Conservation (phyloP, 495 filamentous ascomycete genomes). For the Podospora sp. region DNA sequence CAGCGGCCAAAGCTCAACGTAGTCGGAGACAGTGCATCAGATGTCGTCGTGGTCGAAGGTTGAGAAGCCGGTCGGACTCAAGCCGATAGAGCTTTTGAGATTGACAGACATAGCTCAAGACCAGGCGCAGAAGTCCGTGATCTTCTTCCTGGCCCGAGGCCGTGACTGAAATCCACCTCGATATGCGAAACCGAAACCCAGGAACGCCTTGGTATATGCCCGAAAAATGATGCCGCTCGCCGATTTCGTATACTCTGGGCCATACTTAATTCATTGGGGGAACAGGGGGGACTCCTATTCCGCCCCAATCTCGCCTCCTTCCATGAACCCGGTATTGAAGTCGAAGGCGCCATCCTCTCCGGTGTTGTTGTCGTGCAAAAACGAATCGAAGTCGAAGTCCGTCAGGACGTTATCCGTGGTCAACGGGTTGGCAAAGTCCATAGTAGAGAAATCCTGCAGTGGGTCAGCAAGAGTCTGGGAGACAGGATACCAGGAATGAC, state of each 20-base stretch:
- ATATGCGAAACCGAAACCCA: background rate
- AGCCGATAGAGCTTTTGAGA: background rate
- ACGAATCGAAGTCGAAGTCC: constrained; percentile 95
- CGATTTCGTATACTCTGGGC: constrained; percentile 10
- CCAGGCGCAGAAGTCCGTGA: background rate
- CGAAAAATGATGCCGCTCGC: constrained; percentile 4
- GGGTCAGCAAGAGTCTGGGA: constrained; percentile 17
- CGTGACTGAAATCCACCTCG: background rate
- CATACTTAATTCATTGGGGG: constrained; percentile 5
- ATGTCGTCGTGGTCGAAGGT: too few species aligned
- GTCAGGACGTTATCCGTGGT: constrained; percentile 73
- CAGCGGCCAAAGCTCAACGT: background rate
- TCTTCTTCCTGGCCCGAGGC: background rate
- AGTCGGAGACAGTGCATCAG: background rate
- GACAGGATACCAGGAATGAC: constrained; percentile 21
- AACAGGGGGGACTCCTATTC: constrained; percentile 42
- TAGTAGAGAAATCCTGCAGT: constrained; percentile 39
- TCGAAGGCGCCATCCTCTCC: constrained; percentile 46
- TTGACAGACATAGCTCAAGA: background rate
- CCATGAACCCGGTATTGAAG: constrained; percentile 48
- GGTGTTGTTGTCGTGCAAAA: constrained; percentile 61
- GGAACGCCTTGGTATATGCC: constrained; percentile 11
- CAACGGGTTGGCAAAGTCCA: constrained; percentile 65
- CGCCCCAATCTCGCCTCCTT: constrained; percentile 51
- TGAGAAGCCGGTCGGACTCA: background rate